A percentile compares a stretch with the other conserved stretches of the same genome.
phyloP scores from a whole-genome alignment of 2,329 filamentous ascomycete species.

The Cadophora sp. region DNA sequence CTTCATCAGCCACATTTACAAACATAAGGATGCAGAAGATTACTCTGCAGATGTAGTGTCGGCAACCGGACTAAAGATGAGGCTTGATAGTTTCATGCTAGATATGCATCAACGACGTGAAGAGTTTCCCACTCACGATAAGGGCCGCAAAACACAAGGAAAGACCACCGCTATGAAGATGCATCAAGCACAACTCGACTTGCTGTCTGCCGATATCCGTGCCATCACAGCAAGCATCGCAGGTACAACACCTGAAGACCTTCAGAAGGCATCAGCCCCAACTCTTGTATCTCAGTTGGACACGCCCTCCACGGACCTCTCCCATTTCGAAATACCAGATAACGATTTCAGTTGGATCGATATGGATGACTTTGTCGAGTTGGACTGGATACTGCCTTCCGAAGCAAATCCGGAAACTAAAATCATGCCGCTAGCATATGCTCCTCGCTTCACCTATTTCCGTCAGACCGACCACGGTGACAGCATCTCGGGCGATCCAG shows the following conservation, averaged over 20 bases:
- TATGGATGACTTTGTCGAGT: constrained; percentile 98
- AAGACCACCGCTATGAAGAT: constrained; percentile 94
- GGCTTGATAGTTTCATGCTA: constrained; percentile 95
- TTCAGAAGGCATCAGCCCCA: constrained; percentile 64
- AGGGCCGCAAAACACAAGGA: constrained; percentile 76
- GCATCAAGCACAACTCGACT: constrained; percentile 90
- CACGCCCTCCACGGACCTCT: constrained; percentile 71
- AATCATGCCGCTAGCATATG: constrained; percentile 89
- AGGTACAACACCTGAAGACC: constrained; percentile 78
- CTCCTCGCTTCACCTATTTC: constrained; percentile 97
- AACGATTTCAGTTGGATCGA: constrained; percentile 97
- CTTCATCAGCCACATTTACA: constrained; percentile 97
- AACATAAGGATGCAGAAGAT: constrained; percentile 94
- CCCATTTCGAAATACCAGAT: constrained; percentile 93
- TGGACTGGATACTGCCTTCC: constrained; percentile 93
- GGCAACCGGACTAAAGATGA: constrained; percentile 94
- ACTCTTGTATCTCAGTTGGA: constrained; percentile 60
- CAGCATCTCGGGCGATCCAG: constrained; percentile 78
- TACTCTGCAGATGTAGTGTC: constrained; percentile 80
- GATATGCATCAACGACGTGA: constrained; percentile 94
- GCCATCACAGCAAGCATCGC: constrained; percentile 91
- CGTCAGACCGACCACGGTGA: constrained; percentile 92
- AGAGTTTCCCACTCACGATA: constrained; percentile 83
- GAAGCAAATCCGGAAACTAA: constrained; percentile 92
- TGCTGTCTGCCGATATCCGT: constrained; percentile 89